Base-by-base conservation (phyloP, 2,329 filamentous ascomycete genomes). In the Teratosphaeria pseudoeucalypti region DNA sequence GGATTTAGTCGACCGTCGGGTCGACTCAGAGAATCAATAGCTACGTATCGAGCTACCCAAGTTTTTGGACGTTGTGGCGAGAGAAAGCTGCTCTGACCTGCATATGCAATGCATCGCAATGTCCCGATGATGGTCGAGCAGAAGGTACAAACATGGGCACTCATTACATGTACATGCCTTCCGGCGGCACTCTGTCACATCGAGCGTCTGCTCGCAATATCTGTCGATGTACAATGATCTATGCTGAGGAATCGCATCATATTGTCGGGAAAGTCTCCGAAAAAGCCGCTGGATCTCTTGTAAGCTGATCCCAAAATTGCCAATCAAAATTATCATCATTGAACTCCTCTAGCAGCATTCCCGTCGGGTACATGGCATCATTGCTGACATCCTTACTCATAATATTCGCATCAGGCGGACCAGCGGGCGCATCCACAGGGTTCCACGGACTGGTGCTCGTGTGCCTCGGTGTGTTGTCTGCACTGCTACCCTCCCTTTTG, bases 401-500 rank as follows among this genome's bases (percentile, higher is more conserved):
- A 3, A 4, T 7, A 3, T 19, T 43, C n/a, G 26, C 26, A 11
- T 29, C 12, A 6, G 29, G 10, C 26, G 12, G 6, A 26, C 19
- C 26, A 37, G 12, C 47, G 10, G 23, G 10, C 3, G n/a, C 11
- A 26, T 16, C 14, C n/a, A 29, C 9, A 26, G 47, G 7, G 53
- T 6, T 54, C 53, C 53, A 57, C 6, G 56, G 23, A 52, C 43
- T 57, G 14, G 26, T 23, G 11, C 16, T 27, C 6, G 56, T 14
- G n/a, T 29, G 23, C 5, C 27, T 5, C 23, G 34, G 34, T 27
- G 19, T 26, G 32, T n/a, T 55, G 23, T 54, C 34, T 9, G 53
- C 7, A 32, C 73, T 71, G 43, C 77, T 76, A 64, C 81, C 77
- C 14, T 82, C 83, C 66, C 82, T 76, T 55, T 72, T 68, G 11